Evolutionary conservation across 2,329 filamentous ascomycete species (phyloP).

Genomic region (Monilinia fructigena): DNA sequence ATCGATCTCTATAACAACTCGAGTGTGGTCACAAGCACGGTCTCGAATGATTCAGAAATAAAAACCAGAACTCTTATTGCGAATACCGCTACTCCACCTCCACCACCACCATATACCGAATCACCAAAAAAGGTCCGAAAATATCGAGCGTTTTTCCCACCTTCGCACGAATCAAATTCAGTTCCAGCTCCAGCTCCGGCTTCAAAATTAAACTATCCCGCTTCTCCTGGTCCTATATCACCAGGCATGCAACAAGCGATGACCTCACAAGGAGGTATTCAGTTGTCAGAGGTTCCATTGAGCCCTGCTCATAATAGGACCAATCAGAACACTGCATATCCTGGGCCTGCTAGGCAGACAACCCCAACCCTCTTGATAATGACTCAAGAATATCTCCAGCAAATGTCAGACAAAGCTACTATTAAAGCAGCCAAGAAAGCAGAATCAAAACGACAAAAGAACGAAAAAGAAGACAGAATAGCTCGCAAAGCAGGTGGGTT

Average conservation of each 20-base stretch:
- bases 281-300: constrained; percentile 58
- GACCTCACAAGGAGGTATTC: constrained; percentile 60
- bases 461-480: constrained; percentile 64
- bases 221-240: constrained; percentile 61
- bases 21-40: neutral
- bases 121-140: constrained; percentile 36
- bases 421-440: constrained; percentile 34
- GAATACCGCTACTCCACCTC: constrained; percentile 17
- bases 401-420: constrained; percentile 26
- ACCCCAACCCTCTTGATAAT: constrained; percentile 25
- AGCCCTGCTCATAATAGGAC: constrained; percentile 43
- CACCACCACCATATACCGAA: constrained; percentile 40
- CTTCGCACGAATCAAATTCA: constrained; percentile 50
- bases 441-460: constrained; percentile 49
- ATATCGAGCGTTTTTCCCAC: constrained; percentile 59
- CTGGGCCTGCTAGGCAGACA: constrained; percentile 30
- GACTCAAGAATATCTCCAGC: constrained; percentile 19
- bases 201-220: constrained; percentile 49
- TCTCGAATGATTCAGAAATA: neutral
- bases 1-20: constrained; percentile 24
- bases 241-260: constrained; percentile 62
- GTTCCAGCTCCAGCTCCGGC: too few relatives aligned
- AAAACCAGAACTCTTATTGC: constrained; percentile 20
- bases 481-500: constrained; percentile 58
- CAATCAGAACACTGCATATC: constrained; percentile 39